Conservation (phyloP, 2,329 filamentous ascomycete species). For the Dryadomyces quercus-mongolicae region DNA sequence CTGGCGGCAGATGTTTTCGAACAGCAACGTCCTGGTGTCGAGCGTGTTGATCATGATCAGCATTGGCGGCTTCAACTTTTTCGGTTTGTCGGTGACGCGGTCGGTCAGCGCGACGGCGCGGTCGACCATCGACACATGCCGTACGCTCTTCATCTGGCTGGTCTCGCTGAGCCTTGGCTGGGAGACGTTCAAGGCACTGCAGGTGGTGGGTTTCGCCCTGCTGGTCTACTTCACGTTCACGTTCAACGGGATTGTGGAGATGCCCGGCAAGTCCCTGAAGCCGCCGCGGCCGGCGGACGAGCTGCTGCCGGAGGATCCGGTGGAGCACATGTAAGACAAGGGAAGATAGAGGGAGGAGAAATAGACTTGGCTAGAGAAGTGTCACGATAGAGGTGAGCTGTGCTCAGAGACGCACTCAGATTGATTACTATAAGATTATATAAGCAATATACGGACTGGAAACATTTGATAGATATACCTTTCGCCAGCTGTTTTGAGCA, state of each 20-base stretch:
- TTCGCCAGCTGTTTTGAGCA: too few species aligned
- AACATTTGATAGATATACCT: too few species aligned
- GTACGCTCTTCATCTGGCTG: slow-evolving; percentile 96
- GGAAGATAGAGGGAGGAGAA: not conserved
- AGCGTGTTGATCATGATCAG: slow-evolving; percentile 93
- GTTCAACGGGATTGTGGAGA: slow-evolving; percentile 87
- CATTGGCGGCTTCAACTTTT: slow-evolving; percentile 99
- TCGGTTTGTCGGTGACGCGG: slow-evolving; percentile 85
- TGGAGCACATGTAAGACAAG: slow-evolving; percentile 47
- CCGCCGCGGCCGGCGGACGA: slow-evolving; percentile 43
- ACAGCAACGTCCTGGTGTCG: slow-evolving; percentile 59
- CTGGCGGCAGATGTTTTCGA: slow-evolving; percentile 64
- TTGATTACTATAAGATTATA: not conserved
- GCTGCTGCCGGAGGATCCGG: slow-evolving; percentile 69
- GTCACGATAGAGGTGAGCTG: not conserved
- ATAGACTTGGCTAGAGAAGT: not conserved
- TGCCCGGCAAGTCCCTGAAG: slow-evolving; percentile 60
- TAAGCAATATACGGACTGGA: not conserved
- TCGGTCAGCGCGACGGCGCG: slow-evolving; percentile 83
- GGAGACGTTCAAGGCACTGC: slow-evolving; percentile 96
- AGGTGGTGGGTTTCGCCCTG: slow-evolving; percentile 76
- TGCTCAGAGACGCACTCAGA: not conserved
- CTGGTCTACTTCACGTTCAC: slow-evolving; percentile 94
- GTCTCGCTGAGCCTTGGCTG: slow-evolving; percentile 86
- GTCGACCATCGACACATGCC: slow-evolving; percentile 93